phyloP scores from a whole-genome alignment of 208 protist species.

The Trypanosoma vivax region DNA sequence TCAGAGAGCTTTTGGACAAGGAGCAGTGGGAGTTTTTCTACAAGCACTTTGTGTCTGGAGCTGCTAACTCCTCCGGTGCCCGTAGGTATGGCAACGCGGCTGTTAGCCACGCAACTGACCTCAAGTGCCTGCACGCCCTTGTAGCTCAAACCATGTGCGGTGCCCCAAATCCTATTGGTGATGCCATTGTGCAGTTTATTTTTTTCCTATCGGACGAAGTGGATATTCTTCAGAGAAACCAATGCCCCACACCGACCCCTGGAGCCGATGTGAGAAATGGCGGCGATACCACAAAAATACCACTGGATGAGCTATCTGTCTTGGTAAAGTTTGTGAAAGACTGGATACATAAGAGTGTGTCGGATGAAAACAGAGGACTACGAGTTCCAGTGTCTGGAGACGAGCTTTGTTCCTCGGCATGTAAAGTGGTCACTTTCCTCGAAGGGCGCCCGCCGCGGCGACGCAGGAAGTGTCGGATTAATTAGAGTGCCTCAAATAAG shows the following conservation, averaged over 20 bases:
- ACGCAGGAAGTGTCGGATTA: constrained; percentile 66
- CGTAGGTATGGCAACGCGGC: constrained; percentile 80
- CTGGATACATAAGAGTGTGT: neutral
- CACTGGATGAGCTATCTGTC: constrained; percentile 18
- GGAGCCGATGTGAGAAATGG: neutral
- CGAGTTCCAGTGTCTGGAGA: constrained; percentile 5
- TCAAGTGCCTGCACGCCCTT: constrained; percentile 87
- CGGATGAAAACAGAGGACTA: neutral
- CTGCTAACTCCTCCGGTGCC: neutral
- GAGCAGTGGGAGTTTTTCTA: constrained; percentile 69
- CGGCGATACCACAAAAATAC: neutral
- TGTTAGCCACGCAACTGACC: constrained; percentile 54
- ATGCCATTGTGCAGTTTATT: constrained; percentile 53
- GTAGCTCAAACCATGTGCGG: constrained; percentile 67
- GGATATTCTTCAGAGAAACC: neutral
- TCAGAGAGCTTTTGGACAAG: constrained; percentile 25
- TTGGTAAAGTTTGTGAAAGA: constrained; percentile 18
- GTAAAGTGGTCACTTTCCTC: constrained; percentile 36
- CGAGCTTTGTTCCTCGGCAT: constrained; percentile 40
- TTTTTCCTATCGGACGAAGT: constrained; percentile 25
- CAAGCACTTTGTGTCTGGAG: constrained; percentile 38
- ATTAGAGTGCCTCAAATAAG: constrained; percentile 22
- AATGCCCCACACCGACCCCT: neutral
- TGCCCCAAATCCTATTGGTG: constrained; percentile 52
- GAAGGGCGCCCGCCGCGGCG: constrained; percentile 40